These are phyloP conservation scores for Diaporthe ampelina DNA, from an alignment of 2,329 filamentous ascomycete genomes.

Conservation along the genomic window DNA sequence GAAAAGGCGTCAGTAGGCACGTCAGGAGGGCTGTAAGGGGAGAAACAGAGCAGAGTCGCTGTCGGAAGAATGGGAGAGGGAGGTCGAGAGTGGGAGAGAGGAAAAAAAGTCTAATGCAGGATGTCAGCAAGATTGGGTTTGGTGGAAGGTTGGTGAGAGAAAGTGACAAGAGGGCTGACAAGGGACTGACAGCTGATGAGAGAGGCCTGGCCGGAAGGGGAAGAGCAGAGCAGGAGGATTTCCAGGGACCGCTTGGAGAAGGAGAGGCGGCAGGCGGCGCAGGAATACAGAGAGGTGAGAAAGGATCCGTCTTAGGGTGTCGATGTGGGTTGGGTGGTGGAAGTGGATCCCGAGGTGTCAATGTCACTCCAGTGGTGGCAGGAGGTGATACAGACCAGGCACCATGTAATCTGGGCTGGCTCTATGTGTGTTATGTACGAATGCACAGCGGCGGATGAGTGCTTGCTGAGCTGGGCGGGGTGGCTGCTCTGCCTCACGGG, in stretches of 20 bases:
- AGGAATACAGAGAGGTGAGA: constrained; percentile 41
- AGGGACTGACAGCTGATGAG: constrained; percentile 32
- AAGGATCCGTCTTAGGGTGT: constrained; percentile 40
- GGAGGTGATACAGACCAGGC: constrained; percentile 40
- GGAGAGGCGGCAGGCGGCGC: constrained; percentile 36
- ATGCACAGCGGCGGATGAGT: background rate
- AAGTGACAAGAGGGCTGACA: constrained; percentile 36
- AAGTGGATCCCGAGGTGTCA: constrained; percentile 38
- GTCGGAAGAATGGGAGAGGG: constrained; percentile 16
- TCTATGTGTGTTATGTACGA: background rate
- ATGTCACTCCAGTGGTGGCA: constrained; percentile 38
- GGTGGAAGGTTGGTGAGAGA: constrained; percentile 12
- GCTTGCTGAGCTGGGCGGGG: constrained; percentile 19
- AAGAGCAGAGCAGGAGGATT: constrained; percentile 34
- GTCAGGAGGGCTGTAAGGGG: constrained; percentile 2
- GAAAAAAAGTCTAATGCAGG: constrained; percentile 30
- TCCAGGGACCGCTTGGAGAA: constrained; percentile 24
- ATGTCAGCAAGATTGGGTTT: constrained; percentile 32
- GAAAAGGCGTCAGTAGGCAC: constrained; percentile 22
- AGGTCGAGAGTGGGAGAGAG: constrained; percentile 20
- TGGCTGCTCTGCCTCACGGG: constrained; percentile 28
- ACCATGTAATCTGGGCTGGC: constrained; percentile 34
- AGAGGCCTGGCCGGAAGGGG: constrained; percentile 11
- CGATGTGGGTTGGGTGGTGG: constrained; percentile 34
- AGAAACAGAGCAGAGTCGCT: constrained; percentile 5